Evolutionary conservation across 2,329 filamentous ascomycete genomes (phyloP), one percentile per base, ranked within the genome.

Genomic region (Cephalotrichum gorgonifer): DNA sequence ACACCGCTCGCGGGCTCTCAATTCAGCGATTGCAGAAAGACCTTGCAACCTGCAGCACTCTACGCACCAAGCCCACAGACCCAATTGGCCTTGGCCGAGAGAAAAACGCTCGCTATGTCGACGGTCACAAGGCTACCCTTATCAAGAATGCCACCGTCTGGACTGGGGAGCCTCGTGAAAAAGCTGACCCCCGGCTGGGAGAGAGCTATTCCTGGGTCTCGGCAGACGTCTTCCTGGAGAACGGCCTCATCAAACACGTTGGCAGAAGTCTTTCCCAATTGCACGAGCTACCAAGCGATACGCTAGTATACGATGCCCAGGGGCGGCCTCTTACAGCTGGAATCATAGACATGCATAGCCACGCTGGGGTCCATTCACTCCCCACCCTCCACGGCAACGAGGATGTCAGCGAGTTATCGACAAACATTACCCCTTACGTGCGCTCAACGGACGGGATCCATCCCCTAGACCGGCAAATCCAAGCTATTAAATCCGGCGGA

Each of bases 301-400:
- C 64, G 0, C 50, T 44, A 4, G 57, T 81, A 6, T 82, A 72
- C 58, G 69, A 85, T 48, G 81, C 79, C 4, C 60, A 70, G 26
- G 81, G 83, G 1, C 73, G 79, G 3, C 78, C 73, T 49, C 65
- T 86, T 20, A 86, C 83, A 0, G 71, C 73, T 7, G 83, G 83
- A 12, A 79, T 86, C 55, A 78, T 86, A 43, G 83, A 86, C 57
- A 85, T 86, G 79, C 83, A 87, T 62, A 80, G 74, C 30, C 83
- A 86, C 58, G 73, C 79, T 2, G 79, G 81, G 6, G 74, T 83
- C 1, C 68, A 73, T 25, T 69, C 74, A 15, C 62, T 85, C 15
- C 81, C 82, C 0, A 60, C 58, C 2, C 67, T 84, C 1, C 50
- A 56, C 2, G 79, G 77, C 17, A 76, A 71, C 52, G 65, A 70